These are phyloP conservation scores for Trichoderma aggressivum DNA, from an alignment of 2,329 filamentous ascomycete genomes.

Conservation along the genomic window DNA sequence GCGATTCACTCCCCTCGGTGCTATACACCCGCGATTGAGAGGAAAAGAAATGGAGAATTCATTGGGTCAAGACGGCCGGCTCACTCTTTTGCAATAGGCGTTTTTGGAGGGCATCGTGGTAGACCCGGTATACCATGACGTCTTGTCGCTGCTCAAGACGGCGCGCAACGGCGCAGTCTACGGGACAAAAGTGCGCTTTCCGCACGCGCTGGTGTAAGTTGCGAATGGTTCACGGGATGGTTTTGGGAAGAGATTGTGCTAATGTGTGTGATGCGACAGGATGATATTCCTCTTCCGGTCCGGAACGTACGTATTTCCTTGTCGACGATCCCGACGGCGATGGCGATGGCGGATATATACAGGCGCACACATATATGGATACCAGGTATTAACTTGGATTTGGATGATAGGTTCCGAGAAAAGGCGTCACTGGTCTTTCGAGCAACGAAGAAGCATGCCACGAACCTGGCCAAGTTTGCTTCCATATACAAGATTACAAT, in stretches of 20 bases:
- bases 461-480: slow-evolving; percentile 88
- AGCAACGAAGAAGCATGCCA: slow-evolving; percentile 85
- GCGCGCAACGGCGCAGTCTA: slow-evolving; percentile 97
- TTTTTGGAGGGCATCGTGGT: slow-evolving; percentile 73
- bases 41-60: background rate
- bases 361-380: background rate
- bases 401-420: slow-evolving; percentile 57
- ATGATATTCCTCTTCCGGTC: slow-evolving; percentile 98
- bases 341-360: background rate
- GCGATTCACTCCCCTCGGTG: background rate
- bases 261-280: slow-evolving; percentile 39
- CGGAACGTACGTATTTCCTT: slow-evolving; percentile 61
- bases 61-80: background rate
- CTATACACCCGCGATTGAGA: background rate
- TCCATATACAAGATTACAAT: slow-evolving; percentile 84
- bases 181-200: slow-evolving; percentile 95
- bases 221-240: background rate
- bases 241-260: slow-evolving; percentile 16
- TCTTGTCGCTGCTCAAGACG: slow-evolving; percentile 83
- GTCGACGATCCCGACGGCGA: background rate
- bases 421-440: slow-evolving; percentile 75
- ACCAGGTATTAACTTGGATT: background rate
- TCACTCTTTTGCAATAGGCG: slow-evolving; percentile 44
- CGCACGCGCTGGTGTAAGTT: slow-evolving; percentile 81
- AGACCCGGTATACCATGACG: slow-evolving; percentile 79